Evolutionary conservation across 2,329 filamentous ascomycete genomes (phyloP), one percentile per base, ranked within the genome.

Genomic region (Teratosphaeria epicoccoides): DNA sequence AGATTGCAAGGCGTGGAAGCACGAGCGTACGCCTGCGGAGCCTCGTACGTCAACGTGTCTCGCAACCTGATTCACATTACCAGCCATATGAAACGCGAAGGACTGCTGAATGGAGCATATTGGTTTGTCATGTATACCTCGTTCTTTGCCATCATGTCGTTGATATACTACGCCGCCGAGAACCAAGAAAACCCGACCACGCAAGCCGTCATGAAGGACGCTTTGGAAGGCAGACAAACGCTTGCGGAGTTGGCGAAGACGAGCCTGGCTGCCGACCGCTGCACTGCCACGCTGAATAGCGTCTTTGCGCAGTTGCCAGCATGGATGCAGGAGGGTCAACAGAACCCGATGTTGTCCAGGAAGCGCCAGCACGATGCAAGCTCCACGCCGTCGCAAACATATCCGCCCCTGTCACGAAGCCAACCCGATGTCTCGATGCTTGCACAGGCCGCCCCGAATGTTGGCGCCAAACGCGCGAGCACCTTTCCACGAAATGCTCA

Each of bases 91-190:
- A 83, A 85, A 58, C 84, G 83, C 63, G 80, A 84, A 61, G 80
- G 83, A 3, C 74, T 88, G 6, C 73, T 93, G n/a, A 84, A 85
- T 55, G 88, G 87, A 0, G 85, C 87, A 0, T 90, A 88, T 67
- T 93, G 87, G 87, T 91, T 91, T 63, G 85, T 87, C 59, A 81
- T 91, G 64, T 91, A 88, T 64, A 88, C 86, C 2, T 85, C 87
- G 14, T 90, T 88, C 70, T 90, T 89, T 64, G 83, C 85, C 12
- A 85, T 91, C 26, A 73, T 93, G 26, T 87, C 87, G 0, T 73
- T 93, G 45, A 75, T 91, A 1, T 93, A 88, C 63, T 91, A 86
- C 63, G 84, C 86, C 0, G 73, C 88, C 12, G 87, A 91, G 65
- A 91, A 91, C 57, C 85, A 85, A 1, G 81, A 87, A 54, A 88